Evolutionary conservation across 2,329 filamentous ascomycete species (phyloP).

Genomic region (Penicillium sclerotigenum): DNA sequence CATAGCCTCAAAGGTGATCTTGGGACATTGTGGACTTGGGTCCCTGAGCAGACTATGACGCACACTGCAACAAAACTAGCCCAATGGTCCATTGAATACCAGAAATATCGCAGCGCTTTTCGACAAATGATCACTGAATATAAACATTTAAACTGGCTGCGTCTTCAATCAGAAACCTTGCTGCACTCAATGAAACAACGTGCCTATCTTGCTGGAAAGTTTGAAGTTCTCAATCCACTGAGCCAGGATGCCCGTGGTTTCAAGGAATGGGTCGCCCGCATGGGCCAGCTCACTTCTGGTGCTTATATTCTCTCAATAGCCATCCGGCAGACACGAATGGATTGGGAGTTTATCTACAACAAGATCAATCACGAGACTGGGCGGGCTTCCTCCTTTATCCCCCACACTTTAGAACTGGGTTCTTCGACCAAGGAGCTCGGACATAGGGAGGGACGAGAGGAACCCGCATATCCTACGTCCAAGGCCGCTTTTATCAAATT

Average conservation of each 20-base stretch:
- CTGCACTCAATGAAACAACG: conserved; percentile 15
- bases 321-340: neutral
- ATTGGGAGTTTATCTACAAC: neutral
- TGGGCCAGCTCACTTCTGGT: neutral
- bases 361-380: neutral
- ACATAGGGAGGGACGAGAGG: neutral
- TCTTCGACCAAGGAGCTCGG: neutral
- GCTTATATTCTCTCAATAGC: neutral
- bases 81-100: neutral
- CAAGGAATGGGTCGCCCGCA: conserved; percentile 12
- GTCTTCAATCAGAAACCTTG: conserved; percentile 22
- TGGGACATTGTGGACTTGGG: conserved; percentile 5
- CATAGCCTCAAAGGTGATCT: conserved; percentile 3
- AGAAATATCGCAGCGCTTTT: conserved; percentile 10
- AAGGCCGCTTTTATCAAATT: neutral
- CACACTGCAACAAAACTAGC: neutral
- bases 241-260: conserved; percentile 22
- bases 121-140: conserved; percentile 1
- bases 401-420: neutral
- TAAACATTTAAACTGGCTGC: conserved; percentile 23
- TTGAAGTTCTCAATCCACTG: conserved; percentile 19
- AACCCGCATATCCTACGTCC: neutral
- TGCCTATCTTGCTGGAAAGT: conserved; percentile 14
- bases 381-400: neutral
- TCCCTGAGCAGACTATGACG: neutral